Evolutionary conservation across 129 eudicot genomes (phyloP).

Genomic region (Escallonia herrerae): DNA sequence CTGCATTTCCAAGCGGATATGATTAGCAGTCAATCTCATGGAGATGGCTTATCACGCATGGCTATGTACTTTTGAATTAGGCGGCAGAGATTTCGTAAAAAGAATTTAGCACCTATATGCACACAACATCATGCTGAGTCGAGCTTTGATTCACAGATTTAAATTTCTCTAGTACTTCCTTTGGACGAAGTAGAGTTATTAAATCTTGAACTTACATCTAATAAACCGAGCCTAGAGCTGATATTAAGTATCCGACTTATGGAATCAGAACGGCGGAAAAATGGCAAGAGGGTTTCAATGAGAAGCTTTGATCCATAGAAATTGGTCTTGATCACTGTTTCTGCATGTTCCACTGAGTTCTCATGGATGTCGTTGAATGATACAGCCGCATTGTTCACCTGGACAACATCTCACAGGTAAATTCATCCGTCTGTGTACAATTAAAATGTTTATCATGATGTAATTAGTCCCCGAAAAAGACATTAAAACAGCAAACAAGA

Average conservation of each 20-base stretch:
- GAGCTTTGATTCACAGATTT: no score
- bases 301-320: conserved; percentile 61
- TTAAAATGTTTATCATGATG: no score
- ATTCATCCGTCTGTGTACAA: background rate
- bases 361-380: conserved; percentile 51
- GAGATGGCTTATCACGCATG: background rate
- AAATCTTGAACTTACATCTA: no score
- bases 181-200: no score
- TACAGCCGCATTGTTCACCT: conserved; percentile 90
- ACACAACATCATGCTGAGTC: no score
- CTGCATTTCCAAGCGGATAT: conserved; percentile 27
- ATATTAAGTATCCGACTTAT: conserved; percentile 64
- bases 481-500: no score
- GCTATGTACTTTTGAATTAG: no score
- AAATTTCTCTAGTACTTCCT: no score
- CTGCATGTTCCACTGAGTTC: conserved; percentile 60
- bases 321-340: conserved; percentile 60
- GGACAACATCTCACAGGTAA: background rate
- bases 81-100: no score
- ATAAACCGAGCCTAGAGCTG: conserved; percentile 79
- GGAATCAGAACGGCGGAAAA: conserved; percentile 33
- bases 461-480: no score
- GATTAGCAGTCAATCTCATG: background rate
- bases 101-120: no score
- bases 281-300: conserved; percentile 63